Conservation (phyloP, 2,329 filamentous ascomycete species). For the Calonectria pseudoreteaudii region DNA sequence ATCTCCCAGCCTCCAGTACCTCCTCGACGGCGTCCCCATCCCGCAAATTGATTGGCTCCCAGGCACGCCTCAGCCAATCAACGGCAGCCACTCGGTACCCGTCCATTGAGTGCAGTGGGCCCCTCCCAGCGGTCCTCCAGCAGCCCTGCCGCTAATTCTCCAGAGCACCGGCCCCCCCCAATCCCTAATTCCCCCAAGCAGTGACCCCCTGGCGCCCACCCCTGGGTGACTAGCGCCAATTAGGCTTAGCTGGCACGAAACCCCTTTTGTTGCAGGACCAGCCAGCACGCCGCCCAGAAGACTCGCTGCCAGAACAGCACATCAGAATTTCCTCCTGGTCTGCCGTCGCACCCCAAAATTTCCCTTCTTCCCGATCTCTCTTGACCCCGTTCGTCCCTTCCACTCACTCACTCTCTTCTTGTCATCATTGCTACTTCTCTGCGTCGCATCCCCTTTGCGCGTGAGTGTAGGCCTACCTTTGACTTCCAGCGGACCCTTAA, state of each 20-base stretch:
- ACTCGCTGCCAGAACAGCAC: conserved; percentile 46
- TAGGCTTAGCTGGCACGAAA: conserved; percentile 43
- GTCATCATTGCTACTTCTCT: conserved; percentile 54
- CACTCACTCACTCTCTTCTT: conserved; percentile 40
- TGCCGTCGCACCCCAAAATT: conserved; percentile 46
- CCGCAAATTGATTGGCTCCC: conserved; percentile 38
- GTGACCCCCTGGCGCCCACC: conserved; percentile 30
- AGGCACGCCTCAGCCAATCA: conserved; percentile 36
- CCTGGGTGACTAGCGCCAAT: conserved; percentile 35
- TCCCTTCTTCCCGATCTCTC: conserved; percentile 39
- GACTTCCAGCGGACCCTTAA: conserved; percentile 37
- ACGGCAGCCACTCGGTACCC: conserved; percentile 16
- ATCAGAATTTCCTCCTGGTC: conserved; percentile 49
- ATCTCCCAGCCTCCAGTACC: conserved; percentile 39
- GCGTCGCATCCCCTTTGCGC: conserved; percentile 42
- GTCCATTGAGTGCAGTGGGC: conserved; percentile 20
- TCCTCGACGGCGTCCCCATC: conserved; percentile 32
- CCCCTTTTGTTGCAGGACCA: conserved; percentile 48
- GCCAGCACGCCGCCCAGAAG: conserved; percentile 42
- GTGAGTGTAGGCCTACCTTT: conserved; percentile 41
- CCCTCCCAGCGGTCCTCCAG: conserved; percentile 29
- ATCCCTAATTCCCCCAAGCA: conserved; percentile 19
- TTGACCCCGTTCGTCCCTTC: conserved; percentile 38
- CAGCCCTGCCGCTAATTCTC: conserved; percentile 46
- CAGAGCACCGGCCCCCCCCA: conserved; percentile 35